Evolutionary conservation across 139 green algal genomes (phyloP).

Genomic region (Coelastrella sp.): DNA sequence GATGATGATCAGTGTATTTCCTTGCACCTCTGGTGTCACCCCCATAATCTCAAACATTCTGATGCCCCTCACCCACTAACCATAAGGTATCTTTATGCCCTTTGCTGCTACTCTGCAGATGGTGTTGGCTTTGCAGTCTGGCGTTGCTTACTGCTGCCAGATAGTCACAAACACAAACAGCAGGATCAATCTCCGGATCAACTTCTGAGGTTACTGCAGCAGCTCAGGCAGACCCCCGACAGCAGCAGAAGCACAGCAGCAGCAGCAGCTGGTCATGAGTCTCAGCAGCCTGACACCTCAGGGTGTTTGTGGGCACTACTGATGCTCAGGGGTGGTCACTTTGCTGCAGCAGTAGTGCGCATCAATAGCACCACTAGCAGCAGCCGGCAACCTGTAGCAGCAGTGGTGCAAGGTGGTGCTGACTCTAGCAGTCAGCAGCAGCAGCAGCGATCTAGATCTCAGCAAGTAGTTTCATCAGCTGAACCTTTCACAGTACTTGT

Average conservation of each 20-base stretch:
- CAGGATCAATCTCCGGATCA: conserved; percentile 11
- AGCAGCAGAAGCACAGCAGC: conserved; percentile 28
- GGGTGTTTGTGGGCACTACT: conserved; percentile 55
- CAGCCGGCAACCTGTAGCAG: conserved; percentile 23
- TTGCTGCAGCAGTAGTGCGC: conserved; percentile 80
- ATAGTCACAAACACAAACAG: conserved; percentile 46
- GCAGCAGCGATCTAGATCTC: conserved; percentile 36
- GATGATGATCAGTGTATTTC: too few species aligned
- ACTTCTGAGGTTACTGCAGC: conserved; percentile 54
- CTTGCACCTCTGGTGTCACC: too few species aligned
- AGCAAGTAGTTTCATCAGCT: conserved; percentile 31
- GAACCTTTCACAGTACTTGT: conserved; percentile 65
- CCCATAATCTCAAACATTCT: too few species aligned
- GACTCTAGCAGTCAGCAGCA: conserved; percentile 8
- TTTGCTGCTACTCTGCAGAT: conserved; percentile 44
- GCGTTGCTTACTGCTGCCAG: conserved; percentile 72
- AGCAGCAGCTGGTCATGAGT: conserved; percentile 39
- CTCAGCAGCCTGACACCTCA: neutral
- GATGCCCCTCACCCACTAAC: too few species aligned
- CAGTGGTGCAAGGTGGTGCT: neutral
- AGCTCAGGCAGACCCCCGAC: conserved; percentile 42
- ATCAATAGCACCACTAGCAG: conserved; percentile 49
- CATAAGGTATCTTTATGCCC: too few species aligned
- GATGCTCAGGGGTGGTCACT: conserved; percentile 75
- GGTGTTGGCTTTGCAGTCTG: conserved; percentile 72